Conservation (phyloP, 768 basidiomycete genomes). For the Xerocomellus dryophilus region DNA sequence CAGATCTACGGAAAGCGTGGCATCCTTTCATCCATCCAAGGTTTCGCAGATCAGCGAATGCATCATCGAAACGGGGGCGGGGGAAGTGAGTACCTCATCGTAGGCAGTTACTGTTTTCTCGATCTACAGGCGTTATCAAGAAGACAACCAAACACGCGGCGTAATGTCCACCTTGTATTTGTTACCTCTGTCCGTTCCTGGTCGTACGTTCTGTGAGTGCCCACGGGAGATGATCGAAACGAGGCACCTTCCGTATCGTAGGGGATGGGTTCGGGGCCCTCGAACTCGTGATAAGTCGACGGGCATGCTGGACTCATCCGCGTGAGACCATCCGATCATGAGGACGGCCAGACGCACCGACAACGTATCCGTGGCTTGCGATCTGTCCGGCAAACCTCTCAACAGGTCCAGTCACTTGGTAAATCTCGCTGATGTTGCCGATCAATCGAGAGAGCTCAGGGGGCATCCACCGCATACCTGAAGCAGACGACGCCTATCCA, state of each 20-base stretch:
- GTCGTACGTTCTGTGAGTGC: neutral
- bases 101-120: constrained; percentile 87
- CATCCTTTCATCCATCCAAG: constrained; percentile 52
- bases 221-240: neutral
- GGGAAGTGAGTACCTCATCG: constrained; percentile 59
- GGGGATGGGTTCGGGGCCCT: constrained; percentile 81
- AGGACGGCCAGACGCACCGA: constrained; percentile 47
- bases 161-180: constrained; percentile 65
- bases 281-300: constrained; percentile 89
- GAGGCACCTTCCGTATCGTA: constrained; percentile 78
- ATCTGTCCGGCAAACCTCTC: constrained; percentile 88
- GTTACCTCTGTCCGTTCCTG: constrained; percentile 90
- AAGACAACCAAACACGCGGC: neutral
- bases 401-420: constrained; percentile 96
- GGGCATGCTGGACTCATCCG: constrained; percentile 57
- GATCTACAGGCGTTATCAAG: constrained; percentile 47
- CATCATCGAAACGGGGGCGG: neutral
- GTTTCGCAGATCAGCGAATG: neutral
- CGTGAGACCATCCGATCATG: neutral
- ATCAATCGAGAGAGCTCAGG: neutral
- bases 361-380: constrained; percentile 81
- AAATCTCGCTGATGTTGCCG: constrained; percentile 71
- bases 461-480: constrained; percentile 44
- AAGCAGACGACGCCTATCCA: constrained; percentile 72
- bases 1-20: constrained; percentile 72